Base-by-base conservation (phyloP, 2,329 filamentous ascomycete species). In the Emericellopsis atlantica region DNA sequence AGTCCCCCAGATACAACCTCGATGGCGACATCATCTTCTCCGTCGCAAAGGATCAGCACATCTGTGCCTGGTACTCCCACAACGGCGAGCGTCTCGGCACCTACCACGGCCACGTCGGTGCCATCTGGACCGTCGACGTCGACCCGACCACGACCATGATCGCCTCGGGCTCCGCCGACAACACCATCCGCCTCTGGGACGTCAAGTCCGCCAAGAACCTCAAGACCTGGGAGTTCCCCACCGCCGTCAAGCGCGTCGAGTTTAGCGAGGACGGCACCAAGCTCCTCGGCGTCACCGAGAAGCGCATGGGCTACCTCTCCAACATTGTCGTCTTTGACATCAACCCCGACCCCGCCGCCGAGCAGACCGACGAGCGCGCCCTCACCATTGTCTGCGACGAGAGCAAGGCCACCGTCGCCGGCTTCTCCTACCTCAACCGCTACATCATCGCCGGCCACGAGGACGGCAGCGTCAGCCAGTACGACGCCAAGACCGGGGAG, bases 371-470 rank as follows among this genome's bases (percentile, higher is more conserved):
- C 54, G 89, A 95, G 69, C 84, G 81, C 56, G 72, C 67, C 49
- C 64, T 96, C 60, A 84, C 80, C 52, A 98, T 98, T 54, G 86
- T 92, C 44, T 95, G 89, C 64, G 84, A 93, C 58, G 82, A 92
- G 63, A 92, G 84, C 75, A 96, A 96, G 73, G 89, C 92, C 45
- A 96, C 90, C 29, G 92, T 96, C 47, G 92, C 92, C 43, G 92
- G 89, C 50, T 98, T 90, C 84, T 93, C 87, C 67, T 95, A 89
- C 66, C 64, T 95, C 54, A 81, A 76, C 63, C 89, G 90, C 67
- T 96, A 89, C 72, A 98, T 98, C 65, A 93, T 98, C 59, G 85
- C 90, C 44, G 89, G 89, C 50, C 92, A 98, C 68, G 92, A 96
- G 66, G 90, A 98, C 62, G 92, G 92, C 55, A 89, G 82, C 49